Evolutionary conservation across 2,329 filamentous ascomycete species (phyloP).

Genomic region (Colletotrichum sp.): DNA sequence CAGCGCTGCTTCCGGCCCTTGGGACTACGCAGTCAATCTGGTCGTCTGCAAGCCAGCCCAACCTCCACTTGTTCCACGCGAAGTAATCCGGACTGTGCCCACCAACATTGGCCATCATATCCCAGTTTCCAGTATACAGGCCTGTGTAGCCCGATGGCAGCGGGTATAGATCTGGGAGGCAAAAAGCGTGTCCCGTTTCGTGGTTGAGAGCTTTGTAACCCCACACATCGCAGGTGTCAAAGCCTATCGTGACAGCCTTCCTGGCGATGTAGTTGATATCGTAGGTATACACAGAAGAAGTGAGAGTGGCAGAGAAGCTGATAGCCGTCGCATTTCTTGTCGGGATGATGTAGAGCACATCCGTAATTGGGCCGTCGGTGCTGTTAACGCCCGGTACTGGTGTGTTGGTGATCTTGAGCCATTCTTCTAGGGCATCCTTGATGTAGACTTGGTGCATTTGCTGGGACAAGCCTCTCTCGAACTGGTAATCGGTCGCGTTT

Average conservation of each 20-base stretch:
- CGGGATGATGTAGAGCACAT: slow-evolving; percentile 34
- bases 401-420: slow-evolving; percentile 11
- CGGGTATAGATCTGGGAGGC: slow-evolving; percentile 42
- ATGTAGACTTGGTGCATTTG: slow-evolving; percentile 31
- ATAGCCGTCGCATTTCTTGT: slow-evolving; percentile 29
- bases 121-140: slow-evolving; percentile 39
- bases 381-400: not conserved
- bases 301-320: slow-evolving; percentile 30
- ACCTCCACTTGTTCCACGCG: slow-evolving; percentile 43
- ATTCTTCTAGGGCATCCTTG: slow-evolving; percentile 32
- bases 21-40: slow-evolving; percentile 35
- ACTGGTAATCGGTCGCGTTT: slow-evolving; percentile 26
- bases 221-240: slow-evolving; percentile 35
- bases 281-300: slow-evolving; percentile 26
- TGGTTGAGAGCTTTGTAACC: slow-evolving; percentile 39
- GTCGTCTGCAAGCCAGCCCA: slow-evolving; percentile 39
- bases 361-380: slow-evolving; percentile 15
- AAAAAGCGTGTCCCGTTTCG: slow-evolving; percentile 42
- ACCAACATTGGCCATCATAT: slow-evolving; percentile 39
- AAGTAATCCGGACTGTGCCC: slow-evolving; percentile 40
- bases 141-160: slow-evolving; percentile 28
- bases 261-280: slow-evolving; percentile 28
- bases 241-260: slow-evolving; percentile 37
- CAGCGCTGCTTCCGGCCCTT: not conserved
- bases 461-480: slow-evolving; percentile 28